Conservation (phyloP, 768 basidiomycete species). For the Pulveroboletus frians region DNA sequence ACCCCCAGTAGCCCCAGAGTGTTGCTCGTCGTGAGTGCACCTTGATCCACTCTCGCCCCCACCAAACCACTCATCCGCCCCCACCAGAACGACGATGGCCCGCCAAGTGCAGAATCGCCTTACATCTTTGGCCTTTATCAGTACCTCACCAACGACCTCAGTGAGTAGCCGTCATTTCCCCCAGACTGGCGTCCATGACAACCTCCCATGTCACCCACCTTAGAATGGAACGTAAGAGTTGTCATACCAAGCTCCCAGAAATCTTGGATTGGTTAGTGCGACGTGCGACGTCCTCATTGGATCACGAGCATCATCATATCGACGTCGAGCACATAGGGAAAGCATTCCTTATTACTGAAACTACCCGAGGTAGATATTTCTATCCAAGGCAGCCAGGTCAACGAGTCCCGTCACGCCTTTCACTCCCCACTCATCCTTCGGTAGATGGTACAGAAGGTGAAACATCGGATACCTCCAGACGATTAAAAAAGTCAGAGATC, state of each 20-base stretch:
- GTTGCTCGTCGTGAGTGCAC: conserved; percentile 40
- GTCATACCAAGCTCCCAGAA: conserved; percentile 78
- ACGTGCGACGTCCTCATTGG: not conserved
- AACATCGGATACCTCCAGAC: conserved; percentile 52
- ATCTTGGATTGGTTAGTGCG: conserved; percentile 73
- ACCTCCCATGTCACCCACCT: conserved; percentile 6
- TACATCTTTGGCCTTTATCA: conserved; percentile 69
- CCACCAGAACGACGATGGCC: conserved; percentile 77
- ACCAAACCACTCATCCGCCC: not conserved
- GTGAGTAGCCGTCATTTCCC: conserved; percentile 33
- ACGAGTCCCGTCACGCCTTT: not conserved
- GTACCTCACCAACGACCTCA: conserved; percentile 52
- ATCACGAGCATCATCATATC: not conserved
- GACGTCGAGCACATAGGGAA: conserved; percentile 46
- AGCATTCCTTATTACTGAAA: conserved; percentile 74
- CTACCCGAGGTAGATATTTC: conserved; percentile 65
- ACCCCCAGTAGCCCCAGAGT: conserved; percentile 25
- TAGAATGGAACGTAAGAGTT: conserved; percentile 78
- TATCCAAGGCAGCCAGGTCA: conserved; percentile 62
- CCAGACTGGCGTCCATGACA: conserved; percentile 1
- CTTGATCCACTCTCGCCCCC: not conserved
- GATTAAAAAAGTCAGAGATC: conserved; percentile 69
- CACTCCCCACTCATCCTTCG: not conserved
- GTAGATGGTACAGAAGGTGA: conserved; percentile 63
- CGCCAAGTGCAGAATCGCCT: conserved; percentile 67